phyloP scores from a whole-genome alignment of 306 rosid species.

The Lotus japonicus region DNA sequence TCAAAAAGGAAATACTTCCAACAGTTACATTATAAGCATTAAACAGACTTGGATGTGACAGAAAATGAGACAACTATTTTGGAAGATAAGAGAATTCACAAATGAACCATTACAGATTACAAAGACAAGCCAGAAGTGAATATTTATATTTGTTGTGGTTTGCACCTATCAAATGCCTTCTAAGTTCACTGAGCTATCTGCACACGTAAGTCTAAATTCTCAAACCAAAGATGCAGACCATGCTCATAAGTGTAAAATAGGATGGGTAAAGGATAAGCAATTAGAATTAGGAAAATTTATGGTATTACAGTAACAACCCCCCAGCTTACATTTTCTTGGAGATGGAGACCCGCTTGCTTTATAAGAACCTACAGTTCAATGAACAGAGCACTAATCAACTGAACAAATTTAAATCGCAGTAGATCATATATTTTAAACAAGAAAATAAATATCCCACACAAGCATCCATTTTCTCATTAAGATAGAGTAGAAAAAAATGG shows the following conservation, averaged over 20 bases:
- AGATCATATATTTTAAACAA: slow-evolving; percentile 3
- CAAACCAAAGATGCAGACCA: not conserved
- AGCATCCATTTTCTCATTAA: slow-evolving; percentile 1
- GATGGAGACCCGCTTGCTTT: slow-evolving; percentile 81
- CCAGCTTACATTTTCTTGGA: slow-evolving; percentile 67
- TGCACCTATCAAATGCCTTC: no score
- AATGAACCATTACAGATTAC: not conserved
- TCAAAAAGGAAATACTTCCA: not conserved
- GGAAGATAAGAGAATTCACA: not conserved
- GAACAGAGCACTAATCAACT: slow-evolving; percentile 20
- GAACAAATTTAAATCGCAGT: slow-evolving; percentile 3
- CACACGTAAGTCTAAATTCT: not conserved
- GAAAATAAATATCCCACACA: slow-evolving; percentile 4
- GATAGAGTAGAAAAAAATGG: not conserved
- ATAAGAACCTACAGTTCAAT: slow-evolving; percentile 59
- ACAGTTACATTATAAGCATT: slow-evolving; percentile 3
- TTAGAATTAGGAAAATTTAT: not conserved
- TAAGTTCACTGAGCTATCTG: no score
- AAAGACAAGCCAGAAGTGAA: not conserved
- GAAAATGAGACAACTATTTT: not conserved
- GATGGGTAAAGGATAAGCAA: not conserved
- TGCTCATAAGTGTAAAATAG: not conserved
- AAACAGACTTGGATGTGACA: not conserved
- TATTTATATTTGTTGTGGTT: not conserved
- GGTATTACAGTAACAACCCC: no score